Evolutionary conservation across 2,329 filamentous ascomycete species (phyloP).

Genomic region (Pyricularia sp.): DNA sequence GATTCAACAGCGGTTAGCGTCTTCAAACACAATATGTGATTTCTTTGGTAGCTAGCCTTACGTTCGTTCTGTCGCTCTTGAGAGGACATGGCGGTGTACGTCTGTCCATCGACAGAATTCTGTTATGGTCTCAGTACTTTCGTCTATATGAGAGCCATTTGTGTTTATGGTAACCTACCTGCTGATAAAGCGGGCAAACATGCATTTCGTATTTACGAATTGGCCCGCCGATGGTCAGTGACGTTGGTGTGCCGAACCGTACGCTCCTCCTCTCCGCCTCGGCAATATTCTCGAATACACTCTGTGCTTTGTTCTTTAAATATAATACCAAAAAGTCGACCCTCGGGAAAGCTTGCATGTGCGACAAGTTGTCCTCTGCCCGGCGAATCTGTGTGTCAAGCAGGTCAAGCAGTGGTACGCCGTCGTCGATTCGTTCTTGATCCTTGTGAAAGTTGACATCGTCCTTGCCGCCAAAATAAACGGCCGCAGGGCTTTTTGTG

Average conservation of each 20-base stretch:
- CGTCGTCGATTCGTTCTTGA: conserved; percentile 33
- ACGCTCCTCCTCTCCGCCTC: conserved; percentile 61
- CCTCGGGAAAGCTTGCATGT: conserved; percentile 44
- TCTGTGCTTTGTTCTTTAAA: conserved; percentile 46
- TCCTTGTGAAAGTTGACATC: conserved; percentile 41
- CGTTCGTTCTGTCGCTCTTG: conserved; percentile 23
- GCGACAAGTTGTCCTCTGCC: conserved; percentile 32
- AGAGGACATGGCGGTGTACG: conserved; percentile 20
- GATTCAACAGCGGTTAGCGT: not conserved
- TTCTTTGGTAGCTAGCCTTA: conserved; percentile 14
- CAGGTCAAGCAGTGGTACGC: conserved; percentile 30
- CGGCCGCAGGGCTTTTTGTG: conserved; percentile 52
- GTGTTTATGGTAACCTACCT: not conserved
- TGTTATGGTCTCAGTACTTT: conserved; percentile 11
- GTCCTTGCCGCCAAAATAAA: conserved; percentile 45
- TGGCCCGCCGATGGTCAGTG: conserved; percentile 31
- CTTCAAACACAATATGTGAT: not conserved
- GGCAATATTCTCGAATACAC: conserved; percentile 58
- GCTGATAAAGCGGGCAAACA: conserved; percentile 32
- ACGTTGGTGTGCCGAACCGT: conserved; percentile 49
- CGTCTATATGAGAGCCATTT: not conserved
- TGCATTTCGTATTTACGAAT: conserved; percentile 46
- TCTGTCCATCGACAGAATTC: conserved; percentile 23
- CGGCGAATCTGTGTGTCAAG: conserved; percentile 39
- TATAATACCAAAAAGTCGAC: conserved; percentile 55